phyloP scores from a whole-genome alignment of 768 basidiomycete species.

The Boletus rubroflammeus region DNA sequence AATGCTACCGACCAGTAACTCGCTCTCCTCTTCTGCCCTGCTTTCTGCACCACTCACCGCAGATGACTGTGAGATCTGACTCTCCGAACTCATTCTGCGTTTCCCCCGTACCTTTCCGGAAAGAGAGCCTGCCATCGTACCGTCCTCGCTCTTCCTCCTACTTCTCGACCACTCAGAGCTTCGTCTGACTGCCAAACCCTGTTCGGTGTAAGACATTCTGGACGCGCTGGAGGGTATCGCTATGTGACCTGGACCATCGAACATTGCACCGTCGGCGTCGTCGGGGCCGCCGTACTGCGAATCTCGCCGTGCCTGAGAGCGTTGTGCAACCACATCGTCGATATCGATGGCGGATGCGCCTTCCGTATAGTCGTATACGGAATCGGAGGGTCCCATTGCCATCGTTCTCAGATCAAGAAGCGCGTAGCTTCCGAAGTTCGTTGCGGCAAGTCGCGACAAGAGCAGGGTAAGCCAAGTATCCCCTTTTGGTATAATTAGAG shows the following conservation, averaged over 20 bases:
- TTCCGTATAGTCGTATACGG: conserved; percentile 72
- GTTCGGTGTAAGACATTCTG: conserved; percentile 65
- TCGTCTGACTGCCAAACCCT: conserved; percentile 39
- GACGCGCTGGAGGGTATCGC: conserved; percentile 78
- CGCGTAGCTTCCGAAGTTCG: background rate
- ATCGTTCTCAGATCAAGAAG: conserved; percentile 11
- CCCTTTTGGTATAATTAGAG: conserved; percentile 22
- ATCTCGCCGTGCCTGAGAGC: conserved; percentile 54
- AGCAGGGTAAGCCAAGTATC: background rate
- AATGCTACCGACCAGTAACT: conserved; percentile 26
- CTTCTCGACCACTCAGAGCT: conserved; percentile 51
- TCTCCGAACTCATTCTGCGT: conserved; percentile 47
- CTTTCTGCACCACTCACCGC: conserved; percentile 37
- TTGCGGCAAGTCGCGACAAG: background rate
- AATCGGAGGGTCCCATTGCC: conserved; percentile 12
- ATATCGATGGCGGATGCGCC: conserved; percentile 80
- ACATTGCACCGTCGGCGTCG: conserved; percentile 64
- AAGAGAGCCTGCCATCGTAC: conserved; percentile 18
- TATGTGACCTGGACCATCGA: conserved; percentile 64
- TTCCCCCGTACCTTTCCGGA: conserved; percentile 29
- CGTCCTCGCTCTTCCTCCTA: conserved; percentile 52
- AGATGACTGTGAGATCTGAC: conserved; percentile 36
- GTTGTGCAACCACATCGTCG: conserved; percentile 50
- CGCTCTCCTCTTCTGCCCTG: conserved; percentile 36
- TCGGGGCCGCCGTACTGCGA: conserved; percentile 55